Base-by-base conservation (phyloP, 202 grass and related monocot genomes). In the Carex sylvatica region DNA sequence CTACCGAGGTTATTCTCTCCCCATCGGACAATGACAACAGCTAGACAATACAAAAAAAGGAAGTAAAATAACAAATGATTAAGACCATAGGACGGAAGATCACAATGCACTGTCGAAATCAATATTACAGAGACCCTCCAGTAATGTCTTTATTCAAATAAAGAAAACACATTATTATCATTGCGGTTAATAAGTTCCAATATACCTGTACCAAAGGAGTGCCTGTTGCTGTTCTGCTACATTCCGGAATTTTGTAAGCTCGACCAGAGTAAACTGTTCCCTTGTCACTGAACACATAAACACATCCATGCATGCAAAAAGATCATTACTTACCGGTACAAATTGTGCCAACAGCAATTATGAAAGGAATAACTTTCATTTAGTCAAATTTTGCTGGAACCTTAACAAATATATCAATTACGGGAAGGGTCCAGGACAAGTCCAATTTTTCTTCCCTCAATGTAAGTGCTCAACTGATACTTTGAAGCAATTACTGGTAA, bases 181-280 rank as follows among this genome's bases (percentile, higher is more conserved):
- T n/a, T 56, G 52, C 15, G 2, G 14, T 26, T 56, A 47, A 53
- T 28, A 33, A 55, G 51, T 20, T 54, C 19, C 31, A 59, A 19
- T 52, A 19, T 88, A 95, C 96, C 92, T 95, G 96, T 58, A 98
- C 85, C 79, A 98, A 83, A 65, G 96, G 92, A 86, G 89, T 95
- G 63, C 96, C 96, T 65, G 88, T 81, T 82, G 96, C 96, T 74
- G 61, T 88, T 88, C 96, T 93, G 56, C 92, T 95, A 75, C 91
- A 98, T 86, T 98, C 92, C 68, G 96, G 91, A 85, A 95, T 93
- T 83, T 89, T 89, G 71, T 98, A 98, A 74, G 92, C 92, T 85
- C 91, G 96, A 47, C 88, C 91, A 62, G 96, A 98, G 78, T 95
- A 98, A 61, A 98, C 96, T 79, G 91, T 88, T 83, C 96, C 96